Conservation (phyloP, 1,284 basidiomycete genomes). For the Ganoderma sp. region DNA sequence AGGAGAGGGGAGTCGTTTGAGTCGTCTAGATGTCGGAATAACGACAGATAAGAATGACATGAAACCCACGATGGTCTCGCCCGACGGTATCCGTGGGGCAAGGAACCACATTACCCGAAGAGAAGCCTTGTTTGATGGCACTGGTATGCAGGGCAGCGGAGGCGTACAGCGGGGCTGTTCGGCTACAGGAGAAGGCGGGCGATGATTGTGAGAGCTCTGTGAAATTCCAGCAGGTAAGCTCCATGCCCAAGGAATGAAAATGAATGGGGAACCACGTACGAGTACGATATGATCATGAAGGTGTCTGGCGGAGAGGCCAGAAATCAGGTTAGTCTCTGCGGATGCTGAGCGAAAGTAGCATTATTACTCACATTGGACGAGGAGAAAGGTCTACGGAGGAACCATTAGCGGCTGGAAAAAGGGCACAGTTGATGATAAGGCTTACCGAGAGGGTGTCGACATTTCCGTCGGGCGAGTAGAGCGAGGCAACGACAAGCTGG, state of each 20-base stretch:
- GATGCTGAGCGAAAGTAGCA: neutral
- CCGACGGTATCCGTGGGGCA: neutral
- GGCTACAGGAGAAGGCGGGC: constrained; percentile 25
- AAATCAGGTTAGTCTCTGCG: neutral
- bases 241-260: no score
- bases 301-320: constrained; percentile 36
- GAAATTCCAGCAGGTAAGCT: neutral
- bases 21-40: neutral
- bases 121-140: neutral
- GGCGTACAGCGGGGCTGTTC: neutral
- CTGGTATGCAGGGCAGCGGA: neutral
- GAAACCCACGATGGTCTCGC: neutral
- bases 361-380: constrained; percentile 46
- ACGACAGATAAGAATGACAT: neutral
- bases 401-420: constrained; percentile 5
- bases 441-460: constrained; percentile 46
- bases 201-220: constrained; percentile 29
- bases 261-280: constrained; percentile 37
- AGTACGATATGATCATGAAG: constrained; percentile 48
- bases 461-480: constrained; percentile 47
- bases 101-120: neutral
- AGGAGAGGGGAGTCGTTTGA: neutral
- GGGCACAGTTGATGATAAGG: neutral
- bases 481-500: constrained; percentile 47
- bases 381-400: constrained; percentile 43